Evolutionary conservation across 2,329 filamentous ascomycete species (phyloP), one percentile per base, ranked within the genome.

Genomic region (Xylariaceae sp.): DNA sequence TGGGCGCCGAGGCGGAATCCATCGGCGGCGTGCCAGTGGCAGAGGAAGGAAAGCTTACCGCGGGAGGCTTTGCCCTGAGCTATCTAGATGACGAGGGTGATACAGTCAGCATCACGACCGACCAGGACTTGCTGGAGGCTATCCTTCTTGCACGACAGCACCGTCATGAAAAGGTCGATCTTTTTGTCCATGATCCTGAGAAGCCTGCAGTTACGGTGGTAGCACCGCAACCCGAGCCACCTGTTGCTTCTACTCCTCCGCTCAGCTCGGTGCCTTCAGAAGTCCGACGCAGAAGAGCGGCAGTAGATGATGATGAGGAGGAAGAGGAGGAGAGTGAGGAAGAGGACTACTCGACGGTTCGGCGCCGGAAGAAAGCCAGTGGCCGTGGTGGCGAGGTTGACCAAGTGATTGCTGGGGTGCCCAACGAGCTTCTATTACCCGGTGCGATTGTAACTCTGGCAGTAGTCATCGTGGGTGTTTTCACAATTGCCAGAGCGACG

Each of bases 81-180:
- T 98, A 97, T 63, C 75, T 97, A 55, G 93, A 98, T 64, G 92
- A 97, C 58, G 93, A 98, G 64, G 92, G 93, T 45, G 93, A 98
- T 64, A 91, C 88, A 1, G 90, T 98, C 14, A 95, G 91, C 33
- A 95, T 98, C 64, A 98, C 93, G 10, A 95, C 92, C 0, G 90
- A 97, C 62, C 85, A 92, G 54, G 93, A 98, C 64, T 78, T 98
- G 34, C 70, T 93, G 2, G 93, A 98, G 67, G 90, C 93, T 2
- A 88, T 98, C 55, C 76, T 84, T 17, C 78, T 97, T 22, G 88
- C 92, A 4, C 85, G 88, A 49, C 83, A 86, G 47, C 77, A 80
- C 37, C 82, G 76, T 56, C 83, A 82, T 37, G 93, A 97, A 57
- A 98, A 98, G 76, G 93, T 98, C 17, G 93, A 98, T 60, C 77